Evolutionary conservation across 192 early-diverging fungal species (phyloP).

Genomic region (Podila horticola): DNA sequence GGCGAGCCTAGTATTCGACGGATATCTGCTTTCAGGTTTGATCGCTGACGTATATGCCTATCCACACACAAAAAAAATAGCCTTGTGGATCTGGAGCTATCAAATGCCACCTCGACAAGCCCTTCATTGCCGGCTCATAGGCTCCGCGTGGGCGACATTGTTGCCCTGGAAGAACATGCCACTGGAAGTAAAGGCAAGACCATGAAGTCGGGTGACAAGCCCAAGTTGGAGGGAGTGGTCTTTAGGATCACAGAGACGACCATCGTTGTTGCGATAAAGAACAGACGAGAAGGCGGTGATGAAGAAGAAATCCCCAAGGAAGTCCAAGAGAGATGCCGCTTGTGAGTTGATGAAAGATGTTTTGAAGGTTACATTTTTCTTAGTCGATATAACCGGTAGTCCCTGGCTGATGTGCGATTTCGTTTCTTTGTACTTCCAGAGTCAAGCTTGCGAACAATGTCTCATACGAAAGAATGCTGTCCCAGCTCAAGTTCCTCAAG

Average conservation of each 20-base stretch:
- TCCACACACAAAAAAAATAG: slow-evolving; percentile 13
- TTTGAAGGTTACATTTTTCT: slow-evolving; percentile 43
- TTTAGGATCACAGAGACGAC: slow-evolving; percentile 63
- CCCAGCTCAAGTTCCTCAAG: slow-evolving; percentile 56
- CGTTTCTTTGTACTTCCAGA: slow-evolving; percentile 25
- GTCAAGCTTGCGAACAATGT: slow-evolving; percentile 61
- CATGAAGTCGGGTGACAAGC: slow-evolving; percentile 48
- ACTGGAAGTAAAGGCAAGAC: slow-evolving; percentile 52
- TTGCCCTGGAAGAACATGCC: slow-evolving; percentile 68
- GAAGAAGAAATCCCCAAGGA: slow-evolving; percentile 69
- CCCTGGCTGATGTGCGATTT: slow-evolving; percentile 36
- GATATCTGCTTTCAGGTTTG: too few relatives aligned
- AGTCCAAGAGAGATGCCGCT: slow-evolving; percentile 69
- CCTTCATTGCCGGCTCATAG: slow-evolving; percentile 65
- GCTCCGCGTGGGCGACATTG: slow-evolving; percentile 77
- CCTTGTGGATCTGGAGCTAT: slow-evolving; percentile 72
- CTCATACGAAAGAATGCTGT: slow-evolving; percentile 57
- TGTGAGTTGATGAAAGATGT: slow-evolving; percentile 59
- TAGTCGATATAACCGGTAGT: not conserved
- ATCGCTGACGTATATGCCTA: too few relatives aligned
- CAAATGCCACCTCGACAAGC: slow-evolving; percentile 57
- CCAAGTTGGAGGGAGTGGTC: slow-evolving; percentile 64
- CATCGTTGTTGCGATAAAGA: slow-evolving; percentile 69
- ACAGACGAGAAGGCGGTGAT: slow-evolving; percentile 45
- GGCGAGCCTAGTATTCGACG: too few relatives aligned